Evolutionary conservation across 2,329 filamentous ascomycete genomes (phyloP).

Genomic region (Teratosphaeriaceae sp.): DNA sequence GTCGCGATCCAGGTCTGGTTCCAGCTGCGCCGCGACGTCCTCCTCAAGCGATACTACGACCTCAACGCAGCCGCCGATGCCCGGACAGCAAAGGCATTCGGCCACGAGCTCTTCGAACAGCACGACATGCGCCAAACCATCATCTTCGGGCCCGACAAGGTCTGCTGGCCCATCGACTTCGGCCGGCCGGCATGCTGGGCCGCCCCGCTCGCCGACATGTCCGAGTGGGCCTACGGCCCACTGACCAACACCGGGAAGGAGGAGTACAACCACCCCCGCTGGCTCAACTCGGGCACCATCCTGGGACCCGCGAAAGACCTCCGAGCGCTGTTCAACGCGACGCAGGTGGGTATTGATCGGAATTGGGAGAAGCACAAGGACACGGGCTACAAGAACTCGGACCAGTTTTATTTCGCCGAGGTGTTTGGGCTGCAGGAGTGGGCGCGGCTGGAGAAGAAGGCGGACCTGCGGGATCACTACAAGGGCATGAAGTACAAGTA

Average conservation of each 20-base stretch:
- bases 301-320: conserved; percentile 33
- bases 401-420: conserved; percentile 44
- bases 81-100: conserved; percentile 27
- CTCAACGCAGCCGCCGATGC: conserved; percentile 47
- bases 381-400: conserved; percentile 20
- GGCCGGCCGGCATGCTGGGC: conserved; percentile 27
- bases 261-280: conserved; percentile 40
- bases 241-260: conserved; percentile 36
- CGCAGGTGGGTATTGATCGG: conserved; percentile 32
- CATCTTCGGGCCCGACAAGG: conserved; percentile 28
- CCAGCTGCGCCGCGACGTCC: conserved; percentile 56
- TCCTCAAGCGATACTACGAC: conserved; percentile 56
- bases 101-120: conserved; percentile 30
- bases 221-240: conserved; percentile 39
- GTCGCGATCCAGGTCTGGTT: too few species aligned
- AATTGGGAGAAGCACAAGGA: conserved; percentile 22
- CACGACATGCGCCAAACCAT: conserved; percentile 24
- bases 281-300: conserved; percentile 41
- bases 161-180: conserved; percentile 27
- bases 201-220: conserved; percentile 16
- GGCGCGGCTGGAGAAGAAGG: conserved; percentile 36
- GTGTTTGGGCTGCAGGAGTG: conserved; percentile 50
- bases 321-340: conserved; percentile 36
- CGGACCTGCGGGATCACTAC: conserved; percentile 15
- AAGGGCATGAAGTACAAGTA: conserved; percentile 6